Evolutionary conservation across 2,329 filamentous ascomycete species (phyloP), one percentile per base, ranked within the genome.

Genomic region (Pseudocercospora musae): DNA sequence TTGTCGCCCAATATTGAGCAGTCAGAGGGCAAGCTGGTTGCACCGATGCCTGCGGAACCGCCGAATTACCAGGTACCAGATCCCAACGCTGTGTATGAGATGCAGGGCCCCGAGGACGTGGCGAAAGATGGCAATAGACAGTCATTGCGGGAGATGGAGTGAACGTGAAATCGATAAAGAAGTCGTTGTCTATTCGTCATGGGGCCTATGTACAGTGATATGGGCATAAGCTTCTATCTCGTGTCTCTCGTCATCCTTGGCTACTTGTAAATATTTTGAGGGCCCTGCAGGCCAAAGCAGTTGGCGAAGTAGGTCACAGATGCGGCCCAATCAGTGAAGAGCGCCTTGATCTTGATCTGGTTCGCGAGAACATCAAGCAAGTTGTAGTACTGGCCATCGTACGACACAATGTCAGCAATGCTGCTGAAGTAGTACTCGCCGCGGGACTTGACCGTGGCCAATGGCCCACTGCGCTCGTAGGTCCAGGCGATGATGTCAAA

Each of bases 351-450:
- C 58, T 42, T 42, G 37, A 60, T 60, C 25, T 60, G 58, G 23
- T 60, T 60, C 15, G 50, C 58, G 6, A 60, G 20, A 8, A 60
- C 58, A 18, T 60, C 50, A n/a, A 60, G 21, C 20, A 60, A 13
- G 31, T 60, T 46, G 21, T 60, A 60, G 50, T 60, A 60, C 42
- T 60, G 50, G 27, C 58, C 58, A 49, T 60, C 50, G 10, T 60
- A 60, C n/a, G 33, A 46, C 0, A 60, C 58, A 11, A 55, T 55
- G 27, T 59, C 48, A n/a, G 57, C 57, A 42, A 60, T 56, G 46
- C 58, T 60, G 58, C 58, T 60, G 27, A 60, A 60, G 50, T 60
- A 60, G 23, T 60, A 60, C 40, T 60, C 58, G 40, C 33, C 58
- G 9, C 58, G 42, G 11, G 50, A 31, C 58, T 60, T 60, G 21